Evolutionary conservation across 768 basidiomycete species (phyloP), one percentile per base, ranked within the genome.

Genomic region (Multifurca ochricompacta): DNA sequence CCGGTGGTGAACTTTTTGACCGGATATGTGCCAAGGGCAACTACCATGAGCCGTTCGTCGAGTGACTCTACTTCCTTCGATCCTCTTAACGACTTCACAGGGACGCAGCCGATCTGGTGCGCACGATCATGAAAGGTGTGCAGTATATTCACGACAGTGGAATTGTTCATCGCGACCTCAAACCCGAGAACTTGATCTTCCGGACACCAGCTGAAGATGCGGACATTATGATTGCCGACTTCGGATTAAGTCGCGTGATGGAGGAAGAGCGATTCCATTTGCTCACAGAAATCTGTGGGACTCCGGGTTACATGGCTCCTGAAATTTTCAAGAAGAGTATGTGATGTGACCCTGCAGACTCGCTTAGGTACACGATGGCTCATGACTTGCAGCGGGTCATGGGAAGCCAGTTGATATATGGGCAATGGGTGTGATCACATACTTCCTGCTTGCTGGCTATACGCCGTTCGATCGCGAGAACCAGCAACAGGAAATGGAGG

Each of bases 371-470:
- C 11, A 46, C 27, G 42, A 41, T 27, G 35, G 23, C 35, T 31
- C 5, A 27, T 37, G 35, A 44, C 36, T 27, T 48, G 28, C 64
- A 88, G 87, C 83, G 51, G 95, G 95, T 3, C 95, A 99, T 63
- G 81, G 87, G 37, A 96, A 90, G 71, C 93, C 94, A 8, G 94
- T 96, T 16, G 95, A 95, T 64, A 72, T 95, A 51, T 94, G 92
- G 94, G 93, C 95, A 1, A 94, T 98, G 81, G 95, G 95, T 35
- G 95, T 99, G 45, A 94, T 99, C 69, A 89, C 95, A 11, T 97
- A 97, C 72, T 96, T 96, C 83, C 74, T 97, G 3, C 83, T 97
- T 25, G 84, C 83, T 48, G 87, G 90, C 2, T 94, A 98, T 73
- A 99, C 96, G 5, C 96, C 96, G 1, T 99, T 99, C 67, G 94